Conservation (phyloP, 108 stramenopile genomes). For the Stephanodiscus triporus region DNA sequence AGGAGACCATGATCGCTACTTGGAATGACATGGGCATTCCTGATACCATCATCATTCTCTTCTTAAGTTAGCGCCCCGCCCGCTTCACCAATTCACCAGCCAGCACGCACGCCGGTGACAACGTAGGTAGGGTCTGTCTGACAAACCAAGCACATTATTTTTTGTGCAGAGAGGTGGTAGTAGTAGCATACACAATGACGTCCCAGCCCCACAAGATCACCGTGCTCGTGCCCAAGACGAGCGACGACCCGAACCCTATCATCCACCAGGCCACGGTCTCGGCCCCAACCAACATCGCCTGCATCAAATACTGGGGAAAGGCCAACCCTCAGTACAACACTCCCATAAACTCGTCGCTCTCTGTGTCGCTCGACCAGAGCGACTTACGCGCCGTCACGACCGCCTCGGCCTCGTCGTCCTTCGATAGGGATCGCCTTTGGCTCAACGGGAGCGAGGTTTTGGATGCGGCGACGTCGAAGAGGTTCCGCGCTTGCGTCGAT, state of each 20-base stretch:
- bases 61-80: no score
- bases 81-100: no score
- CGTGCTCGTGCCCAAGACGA: constrained; percentile 16
- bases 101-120: no score
- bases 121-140: no score
- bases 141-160: no score
- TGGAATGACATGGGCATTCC: neutral
- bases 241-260: constrained; percentile 11
- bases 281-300: constrained; percentile 96
- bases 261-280: constrained; percentile 85
- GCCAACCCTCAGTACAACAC: constrained; percentile 90
- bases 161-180: neutral
- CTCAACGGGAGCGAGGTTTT: constrained; percentile 90
- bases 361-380: constrained; percentile 91
- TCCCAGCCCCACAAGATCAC: constrained; percentile 15
- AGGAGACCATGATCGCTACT: neutral
- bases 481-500: constrained; percentile 86
- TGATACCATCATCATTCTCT: neutral
- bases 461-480: constrained; percentile 53
- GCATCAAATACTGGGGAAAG: constrained; percentile 99
- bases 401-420: constrained; percentile 72
- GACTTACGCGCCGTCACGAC: constrained; percentile 96
- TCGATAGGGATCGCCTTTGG: constrained; percentile 90
- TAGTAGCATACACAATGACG: neutral
- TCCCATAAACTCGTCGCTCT: constrained; percentile 91